A percentile compares a stretch with the other conserved stretches of the same genome.
These are phyloP conservation scores for Saccharomyces hybrid DNA, from an alignment of 1,139 yeast genomes.

Conservation along the genomic window DNA sequence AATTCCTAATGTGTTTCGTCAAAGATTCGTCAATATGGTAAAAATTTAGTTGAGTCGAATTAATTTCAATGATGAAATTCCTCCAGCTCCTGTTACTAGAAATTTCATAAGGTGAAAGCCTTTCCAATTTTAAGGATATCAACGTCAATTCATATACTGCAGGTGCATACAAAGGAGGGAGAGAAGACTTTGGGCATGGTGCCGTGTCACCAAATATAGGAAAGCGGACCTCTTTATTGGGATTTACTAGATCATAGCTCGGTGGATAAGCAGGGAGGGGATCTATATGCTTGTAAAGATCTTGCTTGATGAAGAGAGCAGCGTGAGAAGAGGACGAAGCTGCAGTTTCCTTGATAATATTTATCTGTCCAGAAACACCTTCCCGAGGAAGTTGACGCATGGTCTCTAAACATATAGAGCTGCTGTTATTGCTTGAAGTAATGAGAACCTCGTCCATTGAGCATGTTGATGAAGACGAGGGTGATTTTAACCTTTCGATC, in stretches of 20 bases:
- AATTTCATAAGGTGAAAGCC: constrained; percentile 59
- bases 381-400: background rate
- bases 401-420: constrained; percentile 3
- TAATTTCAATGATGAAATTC: constrained; percentile 52
- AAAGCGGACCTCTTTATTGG: constrained; percentile 33
- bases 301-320: constrained; percentile 7
- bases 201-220: constrained; percentile 38
- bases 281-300: constrained; percentile 37
- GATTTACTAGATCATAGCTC: constrained; percentile 32
- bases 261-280: constrained; percentile 47
- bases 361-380: background rate
- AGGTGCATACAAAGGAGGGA: constrained; percentile 47
- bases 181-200: constrained; percentile 25
- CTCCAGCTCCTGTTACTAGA: constrained; percentile 59
- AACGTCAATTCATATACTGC: constrained; percentile 48
- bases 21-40: constrained; percentile 35
- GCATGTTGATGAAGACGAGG: constrained; percentile 9
- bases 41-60: constrained; percentile 66
- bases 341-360: background rate
- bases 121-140: constrained; percentile 49
- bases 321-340: background rate
- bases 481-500: constrained; percentile 11
- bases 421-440: constrained; percentile 9
- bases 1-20: constrained; percentile 18
- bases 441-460: constrained; percentile 10